phyloP scores from a whole-genome alignment of 306 rosid genomes.

The Datisca glomerata region DNA sequence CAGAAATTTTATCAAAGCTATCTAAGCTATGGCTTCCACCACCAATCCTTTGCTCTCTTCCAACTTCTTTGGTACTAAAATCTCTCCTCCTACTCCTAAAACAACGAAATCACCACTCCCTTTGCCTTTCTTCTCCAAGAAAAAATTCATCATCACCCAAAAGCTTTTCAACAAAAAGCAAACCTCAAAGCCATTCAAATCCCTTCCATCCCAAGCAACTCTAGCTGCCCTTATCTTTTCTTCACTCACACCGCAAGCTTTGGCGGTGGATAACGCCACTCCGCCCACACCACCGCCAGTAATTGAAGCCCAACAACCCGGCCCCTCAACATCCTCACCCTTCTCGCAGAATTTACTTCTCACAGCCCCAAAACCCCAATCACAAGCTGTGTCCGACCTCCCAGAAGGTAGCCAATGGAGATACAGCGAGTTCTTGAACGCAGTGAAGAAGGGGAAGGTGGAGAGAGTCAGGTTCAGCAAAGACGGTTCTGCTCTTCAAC shows the following conservation, averaged over 20 bases:
- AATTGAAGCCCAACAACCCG: slow-evolving; percentile 42
- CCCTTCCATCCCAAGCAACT: slow-evolving; percentile 47
- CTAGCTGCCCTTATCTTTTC: slow-evolving; percentile 57
- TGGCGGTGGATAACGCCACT: slow-evolving; percentile 35
- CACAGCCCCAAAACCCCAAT: slow-evolving; percentile 70
- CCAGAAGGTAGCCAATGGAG: slow-evolving; percentile 95
- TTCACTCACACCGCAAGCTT: slow-evolving; percentile 48
- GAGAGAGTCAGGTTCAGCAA: slow-evolving; percentile 88
- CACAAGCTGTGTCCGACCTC: slow-evolving; percentile 46
- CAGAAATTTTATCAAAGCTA: neutral
- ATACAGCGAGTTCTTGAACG: slow-evolving; percentile 88
- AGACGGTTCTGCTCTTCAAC: slow-evolving; percentile 82
- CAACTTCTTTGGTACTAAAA: slow-evolving; percentile 32
- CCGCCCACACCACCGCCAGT: slow-evolving; percentile 36
- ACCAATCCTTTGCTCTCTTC: slow-evolving; percentile 54
- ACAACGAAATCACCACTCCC: slow-evolving; percentile 31
- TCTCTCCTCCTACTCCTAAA: slow-evolving; percentile 72
- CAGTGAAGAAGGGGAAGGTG: slow-evolving; percentile 88
- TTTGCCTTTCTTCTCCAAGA: slow-evolving; percentile 20
- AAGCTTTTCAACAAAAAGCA: slow-evolving; percentile 13
- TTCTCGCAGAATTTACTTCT: slow-evolving; percentile 56
- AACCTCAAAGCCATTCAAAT: slow-evolving; percentile 21
- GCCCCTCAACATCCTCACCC: slow-evolving; percentile 39
- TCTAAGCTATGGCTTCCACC: slow-evolving; percentile 60
- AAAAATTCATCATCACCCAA: slow-evolving; percentile 18